phyloP scores from a whole-genome alignment of 2,329 filamentous ascomycete species.

The Monosporascus sp. region DNA sequence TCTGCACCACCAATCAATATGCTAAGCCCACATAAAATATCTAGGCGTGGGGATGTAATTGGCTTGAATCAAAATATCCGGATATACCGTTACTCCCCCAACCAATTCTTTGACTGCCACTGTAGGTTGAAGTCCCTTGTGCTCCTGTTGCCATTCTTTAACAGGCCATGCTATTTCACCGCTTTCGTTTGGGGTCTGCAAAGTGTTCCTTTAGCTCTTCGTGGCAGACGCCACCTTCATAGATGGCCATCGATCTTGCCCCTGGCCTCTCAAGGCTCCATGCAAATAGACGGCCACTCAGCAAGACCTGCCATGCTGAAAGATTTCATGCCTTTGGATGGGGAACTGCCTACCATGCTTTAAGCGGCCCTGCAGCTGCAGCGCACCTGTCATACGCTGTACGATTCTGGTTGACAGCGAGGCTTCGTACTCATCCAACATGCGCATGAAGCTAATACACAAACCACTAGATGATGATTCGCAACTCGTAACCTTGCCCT shows the following conservation, averaged over 20 bases:
- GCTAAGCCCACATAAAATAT: slow-evolving; percentile 1
- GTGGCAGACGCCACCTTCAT: too few species aligned
- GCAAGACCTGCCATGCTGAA: too few species aligned
- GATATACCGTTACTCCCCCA: slow-evolving; percentile 78
- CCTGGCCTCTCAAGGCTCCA: too few species aligned
- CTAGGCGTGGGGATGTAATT: slow-evolving; percentile 78
- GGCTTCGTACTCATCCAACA: not conserved
- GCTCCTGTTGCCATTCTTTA: not conserved
- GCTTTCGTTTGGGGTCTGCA: not conserved
- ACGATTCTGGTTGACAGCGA: too few species aligned
- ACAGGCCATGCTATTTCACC: too few species aligned
- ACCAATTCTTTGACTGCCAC: slow-evolving; percentile 89
- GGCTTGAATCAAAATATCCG: slow-evolving; percentile 85
- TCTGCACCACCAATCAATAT: not conserved
- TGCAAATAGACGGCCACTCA: too few species aligned
- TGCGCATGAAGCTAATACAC: slow-evolving; percentile 11
- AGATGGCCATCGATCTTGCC: too few species aligned
- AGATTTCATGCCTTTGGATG: too few species aligned
- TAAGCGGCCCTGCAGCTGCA: too few species aligned
- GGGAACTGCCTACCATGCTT: too few species aligned
- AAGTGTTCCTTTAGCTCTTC: not conserved
- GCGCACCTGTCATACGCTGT: too few species aligned
- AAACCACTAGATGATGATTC: slow-evolving; percentile 70
- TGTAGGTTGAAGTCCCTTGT: slow-evolving; percentile 51
- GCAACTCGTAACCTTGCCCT: slow-evolving; percentile 61